Percentiles rank a stretch among this genome's conserved stretches.
Conservation (phyloP, 768 basidiomycete genomes). For the Rhizopogon rudus region DNA sequence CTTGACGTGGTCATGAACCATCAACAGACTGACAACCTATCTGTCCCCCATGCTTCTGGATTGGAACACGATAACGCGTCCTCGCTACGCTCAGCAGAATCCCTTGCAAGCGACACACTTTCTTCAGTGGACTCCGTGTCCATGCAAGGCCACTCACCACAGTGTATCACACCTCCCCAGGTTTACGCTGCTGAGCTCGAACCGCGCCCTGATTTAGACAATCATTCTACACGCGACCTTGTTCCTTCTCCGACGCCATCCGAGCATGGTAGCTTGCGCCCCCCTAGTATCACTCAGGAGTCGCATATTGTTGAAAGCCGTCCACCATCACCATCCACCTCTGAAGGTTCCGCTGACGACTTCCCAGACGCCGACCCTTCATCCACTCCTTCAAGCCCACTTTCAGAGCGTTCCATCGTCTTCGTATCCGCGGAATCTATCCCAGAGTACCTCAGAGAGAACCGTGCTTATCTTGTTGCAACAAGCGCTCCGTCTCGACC, state of each 20-base stretch:
- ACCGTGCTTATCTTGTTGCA: constrained; percentile 24
- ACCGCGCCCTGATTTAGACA: background rate
- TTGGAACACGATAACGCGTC: background rate
- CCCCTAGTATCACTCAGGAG: background rate
- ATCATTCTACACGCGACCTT: background rate
- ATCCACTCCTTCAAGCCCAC: background rate
- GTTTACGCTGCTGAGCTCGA: background rate
- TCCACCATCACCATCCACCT: background rate
- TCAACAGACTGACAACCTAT: background rate
- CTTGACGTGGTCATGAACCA: background rate
- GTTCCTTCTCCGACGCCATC: constrained; percentile 22
- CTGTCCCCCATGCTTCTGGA: background rate
- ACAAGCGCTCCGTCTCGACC: constrained; percentile 20
- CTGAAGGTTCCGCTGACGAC: background rate
- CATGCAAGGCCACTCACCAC: too few relatives aligned
- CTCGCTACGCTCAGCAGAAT: background rate
- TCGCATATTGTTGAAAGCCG: background rate
- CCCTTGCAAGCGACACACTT: background rate
- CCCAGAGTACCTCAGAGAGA: constrained; percentile 26
- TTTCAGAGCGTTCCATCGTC: constrained; percentile 21
- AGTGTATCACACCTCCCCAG: background rate
- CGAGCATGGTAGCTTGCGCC: constrained; percentile 18
- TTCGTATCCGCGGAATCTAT: constrained; percentile 25
- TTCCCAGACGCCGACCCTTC: background rate
- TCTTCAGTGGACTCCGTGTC: background rate